Evolutionary conservation across 768 basidiomycete genomes (phyloP), one percentile per base, ranked within the genome.

Genomic region (Lactarius deliciosus): DNA sequence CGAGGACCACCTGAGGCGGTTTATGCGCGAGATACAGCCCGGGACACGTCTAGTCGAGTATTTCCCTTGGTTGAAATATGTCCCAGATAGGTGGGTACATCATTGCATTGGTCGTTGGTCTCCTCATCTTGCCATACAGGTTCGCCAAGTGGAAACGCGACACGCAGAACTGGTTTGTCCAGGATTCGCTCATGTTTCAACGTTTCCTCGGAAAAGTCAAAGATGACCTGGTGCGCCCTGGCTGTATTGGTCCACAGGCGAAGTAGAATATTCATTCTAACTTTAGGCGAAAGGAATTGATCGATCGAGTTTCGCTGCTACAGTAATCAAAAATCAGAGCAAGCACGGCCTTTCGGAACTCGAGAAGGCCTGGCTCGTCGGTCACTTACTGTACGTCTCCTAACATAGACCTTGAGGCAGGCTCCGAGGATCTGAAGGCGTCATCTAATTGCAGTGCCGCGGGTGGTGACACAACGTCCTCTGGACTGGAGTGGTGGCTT

Each of bases 401-500:
- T 5, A 13, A 22, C 7, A 3, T 30, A 3, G 28, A 6, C 45
- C 10, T 22, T 9, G 43, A 45, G 41, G 7, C 47, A 50, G 7
- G 3, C 13, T 15, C 47, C 47, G 47, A 13, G 22, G 13, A 32
- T 20, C 15, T 56, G 28, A 56, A n/a, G 30, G 55, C 10, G n/a
- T 8, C 11, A 34, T 25, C 32, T 3, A 18, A 18, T n/a, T 16
- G 43, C 18, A 57, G 50, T 5, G 8, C 30, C 15, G 50, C 28
- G 5, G 59, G 40, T 18, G 40, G 4, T 1, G 63, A 64, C 34
- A 38, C 61, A 25, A 64, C 55, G 16, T 36, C 62, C 20, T 41
- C 75, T 3, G 68, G 75, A 2, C 55, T 80, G 3, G 64, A 69
- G 11, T 67, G 74, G 2, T 79, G 82, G 68, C 66, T 82, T 50